Conservation (phyloP, 495 filamentous ascomycete genomes). For the Annulohypoxylon bovei region DNA sequence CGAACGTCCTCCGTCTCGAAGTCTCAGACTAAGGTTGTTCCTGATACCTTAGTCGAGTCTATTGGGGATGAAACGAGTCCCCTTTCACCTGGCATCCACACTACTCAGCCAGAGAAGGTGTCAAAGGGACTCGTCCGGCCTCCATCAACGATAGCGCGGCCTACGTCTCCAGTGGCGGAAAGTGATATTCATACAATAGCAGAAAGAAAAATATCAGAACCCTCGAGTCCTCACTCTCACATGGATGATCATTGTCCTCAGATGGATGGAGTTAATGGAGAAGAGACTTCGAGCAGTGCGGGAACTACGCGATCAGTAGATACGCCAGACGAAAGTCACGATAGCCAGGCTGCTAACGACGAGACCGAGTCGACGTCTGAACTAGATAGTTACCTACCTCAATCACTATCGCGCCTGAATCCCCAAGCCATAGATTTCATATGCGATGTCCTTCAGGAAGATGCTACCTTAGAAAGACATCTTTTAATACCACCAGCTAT, state of each 20-base stretch:
- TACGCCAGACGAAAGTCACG: slow-evolving; percentile 28
- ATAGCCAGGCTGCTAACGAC: background rate
- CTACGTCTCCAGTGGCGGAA: slow-evolving; percentile 50
- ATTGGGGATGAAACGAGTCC: slow-evolving; percentile 40
- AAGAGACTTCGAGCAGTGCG: slow-evolving; percentile 36
- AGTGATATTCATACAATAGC: slow-evolving; percentile 17
- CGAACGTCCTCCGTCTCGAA: slow-evolving; percentile 51
- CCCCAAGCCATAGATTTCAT: slow-evolving; percentile 62
- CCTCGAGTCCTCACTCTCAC: slow-evolving; percentile 17
- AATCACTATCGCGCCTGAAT: slow-evolving; percentile 54
- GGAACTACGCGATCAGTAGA: slow-evolving; percentile 35
- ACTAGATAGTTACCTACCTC: slow-evolving; percentile 53
- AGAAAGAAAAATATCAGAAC: slow-evolving; percentile 13
- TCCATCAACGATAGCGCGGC: slow-evolving; percentile 48
- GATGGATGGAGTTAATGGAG: slow-evolving; percentile 26
- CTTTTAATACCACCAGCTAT: slow-evolving; percentile 54
- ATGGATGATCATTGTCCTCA: slow-evolving; percentile 25
- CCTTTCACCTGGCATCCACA: slow-evolving; percentile 47
- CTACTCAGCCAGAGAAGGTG: slow-evolving; percentile 46
- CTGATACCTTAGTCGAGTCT: slow-evolving; percentile 50
- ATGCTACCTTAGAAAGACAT: slow-evolving; percentile 59
- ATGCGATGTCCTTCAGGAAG: slow-evolving; percentile 62
- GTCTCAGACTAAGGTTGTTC: slow-evolving; percentile 49
- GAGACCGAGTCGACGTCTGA: slow-evolving; percentile 48
- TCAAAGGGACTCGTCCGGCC: slow-evolving; percentile 49